Percentiles rank a stretch among this genome's conserved stretches.
Conservation (phyloP, 2,329 filamentous ascomycete species). For the Colletotrichum australisinense region DNA sequence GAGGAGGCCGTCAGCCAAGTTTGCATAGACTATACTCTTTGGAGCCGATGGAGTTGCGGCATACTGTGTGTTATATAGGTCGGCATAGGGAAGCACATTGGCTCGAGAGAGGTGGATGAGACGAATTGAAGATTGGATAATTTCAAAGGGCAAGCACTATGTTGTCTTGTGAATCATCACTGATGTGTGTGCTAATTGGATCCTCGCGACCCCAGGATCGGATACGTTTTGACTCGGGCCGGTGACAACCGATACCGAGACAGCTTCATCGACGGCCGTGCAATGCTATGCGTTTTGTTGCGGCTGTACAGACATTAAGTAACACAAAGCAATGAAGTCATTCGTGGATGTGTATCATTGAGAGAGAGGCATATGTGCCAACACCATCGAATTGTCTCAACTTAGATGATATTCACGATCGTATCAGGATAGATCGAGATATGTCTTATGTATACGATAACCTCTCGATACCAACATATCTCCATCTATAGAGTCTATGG, state of each 20-base stretch:
- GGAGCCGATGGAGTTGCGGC: conserved; percentile 1
- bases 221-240: not conserved
- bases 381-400: too few relatives aligned
- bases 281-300: not conserved
- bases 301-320: not conserved
- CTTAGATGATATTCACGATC: too few relatives aligned
- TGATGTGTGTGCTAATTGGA: not conserved
- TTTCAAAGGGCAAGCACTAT: not conserved
- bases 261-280: conserved; percentile 4
- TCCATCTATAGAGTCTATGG: too few relatives aligned
- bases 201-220: not conserved
- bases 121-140: conserved; percentile 5
- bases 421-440: too few relatives aligned
- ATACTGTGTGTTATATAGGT: not conserved
- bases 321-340: not conserved
- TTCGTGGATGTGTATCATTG: not conserved
- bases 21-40: conserved; percentile 7
- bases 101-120: not conserved
- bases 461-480: too few relatives aligned
- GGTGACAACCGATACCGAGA: not conserved
- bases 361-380: too few relatives aligned
- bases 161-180: not conserved
- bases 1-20: not conserved
- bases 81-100: not conserved
- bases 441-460: too few relatives aligned